Evolutionary conservation across 2,329 filamentous ascomycete genomes (phyloP), one percentile per base, ranked within the genome.

Genomic region (Aspergillus pseudotamarii): DNA sequence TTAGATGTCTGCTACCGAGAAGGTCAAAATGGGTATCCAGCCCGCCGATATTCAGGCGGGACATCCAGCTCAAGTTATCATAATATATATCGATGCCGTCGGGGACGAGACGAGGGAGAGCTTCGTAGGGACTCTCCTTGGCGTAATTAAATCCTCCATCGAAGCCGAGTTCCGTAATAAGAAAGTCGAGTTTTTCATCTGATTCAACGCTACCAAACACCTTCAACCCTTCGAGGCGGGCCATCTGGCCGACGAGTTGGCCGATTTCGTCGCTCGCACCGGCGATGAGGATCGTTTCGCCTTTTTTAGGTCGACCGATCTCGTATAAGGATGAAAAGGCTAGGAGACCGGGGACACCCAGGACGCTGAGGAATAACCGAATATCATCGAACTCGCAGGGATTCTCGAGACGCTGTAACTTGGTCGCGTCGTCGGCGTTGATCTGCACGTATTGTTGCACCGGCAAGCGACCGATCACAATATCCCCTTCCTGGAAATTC

Each of bases 121-220:
- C 92, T 10, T 89, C 89, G 0, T 79, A 73, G 0, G 91, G 85
- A 68, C 84, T 86, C 81, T 95, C 91, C 69, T 87, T 93, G 85
- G 95, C 94, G 84, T 96, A 96, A 83, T 96, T 95, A 70, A 94
- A 95, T 10, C 89, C 92, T 16, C 77, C 85, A 71, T 93, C 89
- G 73, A 93, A 93, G 28, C 84, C 83, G 38, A 93, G 84, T 55
- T 91, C 88, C 58, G 89, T 87, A 60, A 77, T 81, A 75, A 93
- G 90, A 76, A 88, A 95, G 23, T 91, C 86, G 28, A 93, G 83
- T 82, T 96, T 96, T 72, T 91, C 89, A 72, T 94, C 90, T 21
- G 88, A 88, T 2, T 93, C 92, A 10, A 93, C 92, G 57, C 88
- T 92, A n/a, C 92, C 93, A 66, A 95, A 89, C 46, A 96, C 92